Evolutionary conservation across 1,139 yeast genomes (phyloP), one percentile per base, ranked within the genome.

Genomic region (Nadsonia starkeyi-henricii): DNA sequence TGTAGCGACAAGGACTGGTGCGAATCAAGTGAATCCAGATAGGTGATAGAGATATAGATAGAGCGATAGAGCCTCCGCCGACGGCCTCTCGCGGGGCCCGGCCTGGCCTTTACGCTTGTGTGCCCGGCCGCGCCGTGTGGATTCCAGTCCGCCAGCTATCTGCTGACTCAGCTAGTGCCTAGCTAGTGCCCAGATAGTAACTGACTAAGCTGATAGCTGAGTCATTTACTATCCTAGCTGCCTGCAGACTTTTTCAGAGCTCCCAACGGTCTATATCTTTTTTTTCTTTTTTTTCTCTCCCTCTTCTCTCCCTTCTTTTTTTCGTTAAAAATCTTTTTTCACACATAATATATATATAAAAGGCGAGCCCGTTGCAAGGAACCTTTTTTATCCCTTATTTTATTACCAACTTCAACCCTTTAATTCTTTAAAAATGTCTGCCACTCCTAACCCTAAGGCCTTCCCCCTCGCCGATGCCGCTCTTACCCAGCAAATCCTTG

Each of bases 391-490:
- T 26, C 19, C 12, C 7, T 12, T 12, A 7, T 20, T 7, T 45
- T 45, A 15, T 15, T 46, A 13, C 21, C 17, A 44, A 44, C 12
- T 42, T 23, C 28, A 23, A 23, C 42, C 44, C 33, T 20, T 42
- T 23, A 46, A 45, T 18, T 23, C 21, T 43, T 20, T 44, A 41
- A 50, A 43, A 36, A 63, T 62, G 65, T 60, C 67, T 50, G 58
- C 62, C 46, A 33, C 39, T 33, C 59, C 68, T 45, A 70, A 68
- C 59, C 63, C 71, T 51, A 62, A 66, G 71, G 99, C 99, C 57
- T 93, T 93, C 75, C 99, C 99, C 67, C 79, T 93, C 67, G 97
- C 99, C 62, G 97, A 91, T 68, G 82, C 95, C 57, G 89, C 82
- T 58, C 78, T 93, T 63, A 76, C 95, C 59, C 97, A 91, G 74